Base-by-base conservation (phyloP, 352 stramenopile genomes). In the Phytophthora agathidicida region DNA sequence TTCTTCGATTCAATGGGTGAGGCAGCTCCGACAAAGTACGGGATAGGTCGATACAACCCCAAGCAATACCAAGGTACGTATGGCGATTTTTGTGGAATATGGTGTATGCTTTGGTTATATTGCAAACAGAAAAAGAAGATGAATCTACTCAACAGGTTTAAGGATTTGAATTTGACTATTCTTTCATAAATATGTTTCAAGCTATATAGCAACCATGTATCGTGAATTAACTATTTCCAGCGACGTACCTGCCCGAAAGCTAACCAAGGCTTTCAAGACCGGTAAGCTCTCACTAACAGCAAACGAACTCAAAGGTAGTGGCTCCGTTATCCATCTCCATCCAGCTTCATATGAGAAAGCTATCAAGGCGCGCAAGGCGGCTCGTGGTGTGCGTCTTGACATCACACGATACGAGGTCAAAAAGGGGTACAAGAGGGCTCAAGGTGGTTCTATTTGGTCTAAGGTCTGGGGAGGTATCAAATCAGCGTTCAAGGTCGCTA, bases 111-210 rank as follows among this genome's bases (percentile, higher is more conserved):
- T 0, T 67, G 24, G 22, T 7, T 67, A n/a, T 61, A 67, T 55
- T 44, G 5, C 4, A 67, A 61, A 14, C 58, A 67, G 3, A 2
- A 65, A 3, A 55, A 56, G 3, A 54, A 41, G 38, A 26, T 33
- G 1, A n/a, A 61, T 28, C 17, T 61, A 35, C 33, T 60, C 8
- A 38, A 50, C 9, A 43, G 22, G 0, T 45, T 68, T 7, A 36
- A 58, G 31, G 60, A 68, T 53, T 19, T 68, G 7, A 60, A 64
- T 44, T 33, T 68, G 20, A 37, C 47, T 7, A 45, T 68, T 43
- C 1, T 59, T 17, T 33, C 19, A 22, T 45, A 37, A 30, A n/a
- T 43, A 47, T 58, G 26, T 14, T 41, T 47, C 13, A 57, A 23
- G 7, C 13, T n/a, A n/a, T n/a, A n/a, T n/a, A n/a, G n/a, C n/a